Evolutionary conservation across 768 basidiomycete species (phyloP).

Genomic region (Exsudoporus frostii): DNA sequence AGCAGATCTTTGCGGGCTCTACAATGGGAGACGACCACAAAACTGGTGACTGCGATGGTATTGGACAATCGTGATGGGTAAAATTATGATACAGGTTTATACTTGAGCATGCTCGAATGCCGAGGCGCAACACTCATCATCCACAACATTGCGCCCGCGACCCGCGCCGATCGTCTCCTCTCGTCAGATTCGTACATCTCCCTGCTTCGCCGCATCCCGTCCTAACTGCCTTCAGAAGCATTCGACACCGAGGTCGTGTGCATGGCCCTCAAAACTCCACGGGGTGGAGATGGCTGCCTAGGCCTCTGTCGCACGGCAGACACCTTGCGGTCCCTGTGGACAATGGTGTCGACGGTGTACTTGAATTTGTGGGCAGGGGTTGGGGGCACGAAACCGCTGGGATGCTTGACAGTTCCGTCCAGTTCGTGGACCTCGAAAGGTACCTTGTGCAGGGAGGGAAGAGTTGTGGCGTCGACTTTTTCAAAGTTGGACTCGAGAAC

Average conservation of each 20-base stretch:
- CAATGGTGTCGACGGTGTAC: constrained; percentile 7
- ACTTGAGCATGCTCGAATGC: no score
- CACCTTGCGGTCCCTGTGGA: constrained; percentile 18
- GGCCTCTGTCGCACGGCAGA: constrained; percentile 7
- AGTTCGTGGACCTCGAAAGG: constrained; percentile 39
- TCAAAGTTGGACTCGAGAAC: constrained; percentile 32
- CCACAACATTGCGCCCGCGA: neutral
- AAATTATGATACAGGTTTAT: neutral
- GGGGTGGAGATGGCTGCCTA: constrained; percentile 13
- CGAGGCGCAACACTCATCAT: neutral
- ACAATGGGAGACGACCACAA: no score
- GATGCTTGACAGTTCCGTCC: constrained; percentile 39
- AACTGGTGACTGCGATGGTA: no score
- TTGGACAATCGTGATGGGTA: neutral
- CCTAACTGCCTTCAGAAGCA: constrained; percentile 13
- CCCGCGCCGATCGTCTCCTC: constrained; percentile 10
- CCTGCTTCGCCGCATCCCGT: constrained; percentile 10
- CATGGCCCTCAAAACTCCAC: constrained; percentile 18
- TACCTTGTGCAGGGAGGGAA: constrained; percentile 34
- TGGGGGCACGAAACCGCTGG: constrained; percentile 44
- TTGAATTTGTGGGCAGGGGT: constrained; percentile 39
- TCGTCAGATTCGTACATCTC: constrained; percentile 26
- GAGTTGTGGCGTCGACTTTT: constrained; percentile 23
- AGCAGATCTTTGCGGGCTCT: no score
- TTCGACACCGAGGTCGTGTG: constrained; percentile 13